Evolutionary conservation across 441 rosid genomes (phyloP), one percentile per base, ranked within the genome.

Genomic region (Euphorbia celastroides): DNA sequence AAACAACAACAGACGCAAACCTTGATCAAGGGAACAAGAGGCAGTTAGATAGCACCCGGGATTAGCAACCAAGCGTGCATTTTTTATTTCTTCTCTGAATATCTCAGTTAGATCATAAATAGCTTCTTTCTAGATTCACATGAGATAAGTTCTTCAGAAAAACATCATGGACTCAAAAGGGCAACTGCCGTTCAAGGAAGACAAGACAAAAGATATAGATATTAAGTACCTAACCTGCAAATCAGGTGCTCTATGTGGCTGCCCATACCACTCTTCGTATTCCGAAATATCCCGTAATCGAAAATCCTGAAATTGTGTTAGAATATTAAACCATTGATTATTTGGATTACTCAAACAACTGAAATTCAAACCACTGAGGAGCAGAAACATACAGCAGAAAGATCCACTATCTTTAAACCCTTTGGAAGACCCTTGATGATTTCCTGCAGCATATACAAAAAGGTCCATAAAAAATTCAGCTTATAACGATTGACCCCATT

Each of bases 201-300:
- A 31, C 16, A n/a, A 51, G 5, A n/a, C 19, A 25, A 52, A 64
- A 64, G 14, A 50, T 13, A 28, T 36, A 32, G 66, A 7, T 23
- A 59, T 41, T 30, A 74, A 25, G 52, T 52, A 65, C 36, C 32
- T 23, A 60, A 88, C 99, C 94, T 92, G 98, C 81, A 94, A 79
- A 55, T 88, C 84, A 41, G 88, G 83, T 52, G 99, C 98, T 60
- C 74, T 80, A 60, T 94, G 98, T 28, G 96, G 88, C 74, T 89
- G 97, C 74, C 98, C 98, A 86, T 94, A 94, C 98, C 99, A 94
- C 79, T 92, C 88, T 80, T 94, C 91, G 72, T 94, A 94, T 60
- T 83, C 92, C 48, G 83, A 77, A 72, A 86, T 75, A 78, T 89
- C 78, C 44, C 82, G 87, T 62, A 94, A 77, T 61, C 97, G 89